A percentile compares a stretch with the other conserved stretches of the same genome.
These are phyloP conservation scores for Chiua virens DNA, from an alignment of 768 basidiomycete genomes.

Conservation along the genomic window DNA sequence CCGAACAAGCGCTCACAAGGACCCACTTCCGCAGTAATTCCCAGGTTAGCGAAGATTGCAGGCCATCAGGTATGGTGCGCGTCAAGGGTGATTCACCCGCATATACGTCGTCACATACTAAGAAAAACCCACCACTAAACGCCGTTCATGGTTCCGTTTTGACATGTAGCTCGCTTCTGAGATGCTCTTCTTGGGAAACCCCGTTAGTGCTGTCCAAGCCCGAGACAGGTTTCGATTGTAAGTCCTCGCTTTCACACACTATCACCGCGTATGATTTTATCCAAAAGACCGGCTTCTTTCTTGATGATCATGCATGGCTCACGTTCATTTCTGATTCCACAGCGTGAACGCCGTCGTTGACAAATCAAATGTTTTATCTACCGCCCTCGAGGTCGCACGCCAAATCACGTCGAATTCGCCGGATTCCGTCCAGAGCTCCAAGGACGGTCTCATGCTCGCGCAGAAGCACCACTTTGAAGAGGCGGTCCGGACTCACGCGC, in stretches of 20 bases:
- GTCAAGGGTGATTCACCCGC: slow-evolving; percentile 4
- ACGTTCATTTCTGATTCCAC: slow-evolving; percentile 7
- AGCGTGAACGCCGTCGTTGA: slow-evolving; percentile 76
- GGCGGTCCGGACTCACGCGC: slow-evolving; percentile 45
- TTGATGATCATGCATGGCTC: slow-evolving; percentile 13
- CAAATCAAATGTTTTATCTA: slow-evolving; percentile 46
- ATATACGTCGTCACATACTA: slow-evolving; percentile 10
- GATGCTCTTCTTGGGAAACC: slow-evolving; percentile 69
- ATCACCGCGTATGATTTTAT: slow-evolving; percentile 10
- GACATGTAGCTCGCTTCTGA: slow-evolving; percentile 65
- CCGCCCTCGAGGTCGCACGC: slow-evolving; percentile 62
- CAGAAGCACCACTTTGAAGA: slow-evolving; percentile 54
- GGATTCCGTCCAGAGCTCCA: slow-evolving; percentile 76
- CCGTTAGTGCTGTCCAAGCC: slow-evolving; percentile 68
- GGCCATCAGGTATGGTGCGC: slow-evolving; percentile 68
- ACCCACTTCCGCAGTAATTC: slow-evolving; percentile 51
- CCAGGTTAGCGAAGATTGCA: slow-evolving; percentile 59
- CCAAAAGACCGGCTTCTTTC: slow-evolving; percentile 4
- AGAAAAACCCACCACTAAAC: slow-evolving; percentile 7
- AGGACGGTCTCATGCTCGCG: slow-evolving; percentile 61
- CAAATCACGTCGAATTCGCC: slow-evolving; percentile 68
- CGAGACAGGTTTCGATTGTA: slow-evolving; percentile 73
- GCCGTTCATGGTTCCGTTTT: neutral
- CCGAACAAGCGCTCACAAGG: slow-evolving; percentile 11
- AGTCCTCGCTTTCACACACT: slow-evolving; percentile 32